phyloP scores from a whole-genome alignment of 257 asterid genomes.

The Solanum chiquidenum region DNA sequence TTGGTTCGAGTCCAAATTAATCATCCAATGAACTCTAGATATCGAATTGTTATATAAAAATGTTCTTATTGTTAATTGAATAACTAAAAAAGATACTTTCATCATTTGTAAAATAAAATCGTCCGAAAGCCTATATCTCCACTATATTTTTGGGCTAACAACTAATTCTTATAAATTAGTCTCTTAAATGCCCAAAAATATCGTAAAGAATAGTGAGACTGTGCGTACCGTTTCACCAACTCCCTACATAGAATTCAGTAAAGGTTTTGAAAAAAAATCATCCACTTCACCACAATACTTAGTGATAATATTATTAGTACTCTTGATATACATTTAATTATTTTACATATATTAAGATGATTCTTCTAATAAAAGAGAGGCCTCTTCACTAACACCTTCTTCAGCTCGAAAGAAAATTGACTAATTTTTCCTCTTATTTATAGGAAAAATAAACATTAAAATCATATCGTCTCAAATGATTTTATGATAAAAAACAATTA shows the following conservation, averaged over 20 bases:
- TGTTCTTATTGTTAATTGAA: neutral
- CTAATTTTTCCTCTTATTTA: neutral
- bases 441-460: neutral
- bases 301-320: neutral
- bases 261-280: too few relatives aligned
- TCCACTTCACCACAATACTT: neutral
- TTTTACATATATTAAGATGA: neutral
- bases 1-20: neutral
- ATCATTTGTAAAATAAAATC: too few relatives aligned
- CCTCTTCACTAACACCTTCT: neutral
- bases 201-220: too few relatives aligned
- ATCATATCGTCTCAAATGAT: neutral
- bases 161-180: too few relatives aligned
- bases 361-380: too few relatives aligned
- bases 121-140: too few relatives aligned
- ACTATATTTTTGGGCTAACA: too few relatives aligned
- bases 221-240: too few relatives aligned
- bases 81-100: neutral
- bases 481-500: neutral
- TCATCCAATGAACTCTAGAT: neutral
- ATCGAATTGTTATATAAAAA: too few relatives aligned
- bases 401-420: neutral
- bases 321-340: too few relatives aligned
- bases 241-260: too few relatives aligned
- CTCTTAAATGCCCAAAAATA: too few relatives aligned